Conservation (phyloP, 1,284 basidiomycete species). For the Lignosus rhinocerotis region DNA sequence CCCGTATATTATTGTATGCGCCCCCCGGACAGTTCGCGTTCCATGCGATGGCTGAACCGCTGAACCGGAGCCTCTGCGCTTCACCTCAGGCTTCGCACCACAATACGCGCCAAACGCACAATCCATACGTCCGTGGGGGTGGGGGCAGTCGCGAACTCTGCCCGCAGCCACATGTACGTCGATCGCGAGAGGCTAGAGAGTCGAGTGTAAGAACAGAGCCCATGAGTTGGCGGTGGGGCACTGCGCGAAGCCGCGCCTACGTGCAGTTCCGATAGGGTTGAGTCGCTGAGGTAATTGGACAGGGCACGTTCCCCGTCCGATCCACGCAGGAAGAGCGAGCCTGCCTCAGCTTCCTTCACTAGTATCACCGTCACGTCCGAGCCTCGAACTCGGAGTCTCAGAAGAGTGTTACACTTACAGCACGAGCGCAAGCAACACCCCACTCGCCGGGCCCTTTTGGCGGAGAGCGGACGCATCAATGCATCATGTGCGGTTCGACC, state of each 20-base stretch:
- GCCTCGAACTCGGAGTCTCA: no score
- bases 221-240: background rate
- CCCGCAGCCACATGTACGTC: background rate
- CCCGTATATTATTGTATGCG: background rate
- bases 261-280: background rate
- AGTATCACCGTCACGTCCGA: no score
- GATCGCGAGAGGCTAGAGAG: background rate
- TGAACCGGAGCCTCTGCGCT: no score
- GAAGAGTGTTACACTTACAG: background rate
- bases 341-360: no score
- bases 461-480: background rate
- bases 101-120: no score
- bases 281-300: background rate
- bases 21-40: background rate
- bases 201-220: background rate
- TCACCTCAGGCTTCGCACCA: no score
- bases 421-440: background rate
- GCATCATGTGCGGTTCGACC: background rate
- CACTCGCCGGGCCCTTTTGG: background rate
- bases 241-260: background rate
- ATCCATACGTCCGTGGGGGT: background rate
- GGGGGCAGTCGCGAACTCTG: background rate
- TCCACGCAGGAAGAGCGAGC: slow-evolving; percentile 8
- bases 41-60: no score
- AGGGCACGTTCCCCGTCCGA: slow-evolving; percentile 12